phyloP scores from a whole-genome alignment of 208 protist species.

The Trypanosoma congolense region DNA sequence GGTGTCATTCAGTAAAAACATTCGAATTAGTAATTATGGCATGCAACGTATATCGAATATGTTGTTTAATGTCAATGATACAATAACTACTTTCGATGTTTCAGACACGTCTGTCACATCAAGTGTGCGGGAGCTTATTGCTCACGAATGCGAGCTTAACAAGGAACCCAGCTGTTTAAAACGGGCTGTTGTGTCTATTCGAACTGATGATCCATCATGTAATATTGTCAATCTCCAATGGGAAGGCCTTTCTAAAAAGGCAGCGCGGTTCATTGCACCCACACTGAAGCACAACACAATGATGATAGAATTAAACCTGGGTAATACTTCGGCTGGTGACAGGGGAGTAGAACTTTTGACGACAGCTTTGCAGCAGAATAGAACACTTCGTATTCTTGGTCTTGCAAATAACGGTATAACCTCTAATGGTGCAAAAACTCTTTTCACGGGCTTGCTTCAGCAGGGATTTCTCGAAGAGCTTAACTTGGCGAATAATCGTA shows the following conservation, averaged over 20 bases:
- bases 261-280: slow-evolving; percentile 57
- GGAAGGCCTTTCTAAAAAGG: slow-evolving; percentile 45
- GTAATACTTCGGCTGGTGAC: slow-evolving; percentile 65
- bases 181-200: slow-evolving; percentile 43
- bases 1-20: slow-evolving; percentile 60
- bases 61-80: slow-evolving; percentile 59
- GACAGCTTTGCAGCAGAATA: slow-evolving; percentile 53
- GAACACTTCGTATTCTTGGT: slow-evolving; percentile 59
- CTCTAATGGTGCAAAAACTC: slow-evolving; percentile 37
- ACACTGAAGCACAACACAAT: slow-evolving; percentile 44
- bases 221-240: slow-evolving; percentile 76
- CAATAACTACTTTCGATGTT: slow-evolving; percentile 52
- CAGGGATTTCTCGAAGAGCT: slow-evolving; percentile 63
- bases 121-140: slow-evolving; percentile 25
- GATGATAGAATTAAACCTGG: slow-evolving; percentile 72
- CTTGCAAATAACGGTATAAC: slow-evolving; percentile 86
- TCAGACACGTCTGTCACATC: slow-evolving; percentile 53
- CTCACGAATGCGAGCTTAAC: slow-evolving; percentile 76
- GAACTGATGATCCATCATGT: slow-evolving; percentile 38
- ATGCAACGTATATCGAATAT: slow-evolving; percentile 29
- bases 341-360: slow-evolving; percentile 53
- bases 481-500: slow-evolving; percentile 82
- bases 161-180: slow-evolving; percentile 64
- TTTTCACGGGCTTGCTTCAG: slow-evolving; percentile 50
- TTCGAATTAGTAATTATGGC: slow-evolving; percentile 49